Conservation (phyloP, 257 asterid genomes). For the Salvia splendens region DNA sequence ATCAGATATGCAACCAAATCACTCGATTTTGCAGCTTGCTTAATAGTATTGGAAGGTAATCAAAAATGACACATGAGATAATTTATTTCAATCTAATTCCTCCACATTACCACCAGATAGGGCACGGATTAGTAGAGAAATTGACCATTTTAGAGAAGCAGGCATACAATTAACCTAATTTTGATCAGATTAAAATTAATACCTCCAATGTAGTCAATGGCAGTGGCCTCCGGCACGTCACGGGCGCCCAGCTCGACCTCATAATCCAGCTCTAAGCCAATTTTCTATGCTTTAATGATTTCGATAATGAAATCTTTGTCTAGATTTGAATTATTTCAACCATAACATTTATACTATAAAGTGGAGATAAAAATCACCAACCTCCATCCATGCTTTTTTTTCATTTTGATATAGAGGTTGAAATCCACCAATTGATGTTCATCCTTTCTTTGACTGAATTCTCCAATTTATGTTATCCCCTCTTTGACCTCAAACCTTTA, state of each 20-base stretch:
- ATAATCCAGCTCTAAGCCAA: constrained; percentile 79
- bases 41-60: neutral
- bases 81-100: neutral
- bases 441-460: too few relatives aligned
- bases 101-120: neutral
- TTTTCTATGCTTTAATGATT: too few relatives aligned
- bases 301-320: too few relatives aligned
- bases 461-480: too few relatives aligned
- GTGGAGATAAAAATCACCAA: too few relatives aligned
- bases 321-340: too few relatives aligned
- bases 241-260: constrained; percentile 98
- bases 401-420: too few relatives aligned
- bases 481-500: too few relatives aligned
- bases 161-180: neutral
- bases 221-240: constrained; percentile 76
- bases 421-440: too few relatives aligned
- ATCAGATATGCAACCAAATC: constrained; percentile 17
- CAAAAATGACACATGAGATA: neutral
- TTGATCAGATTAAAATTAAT: neutral
- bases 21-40: neutral
- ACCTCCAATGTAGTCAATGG: constrained; percentile 93
- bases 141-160: neutral
- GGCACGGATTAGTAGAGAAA: too few relatives aligned
- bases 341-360: too few relatives aligned
- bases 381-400: too few relatives aligned